Percentiles rank a stretch among this genome's conserved stretches.
Evolutionary conservation across 805 yeast species (phyloP).

Genomic region (Zygosaccharomyces gambellarensis): DNA sequence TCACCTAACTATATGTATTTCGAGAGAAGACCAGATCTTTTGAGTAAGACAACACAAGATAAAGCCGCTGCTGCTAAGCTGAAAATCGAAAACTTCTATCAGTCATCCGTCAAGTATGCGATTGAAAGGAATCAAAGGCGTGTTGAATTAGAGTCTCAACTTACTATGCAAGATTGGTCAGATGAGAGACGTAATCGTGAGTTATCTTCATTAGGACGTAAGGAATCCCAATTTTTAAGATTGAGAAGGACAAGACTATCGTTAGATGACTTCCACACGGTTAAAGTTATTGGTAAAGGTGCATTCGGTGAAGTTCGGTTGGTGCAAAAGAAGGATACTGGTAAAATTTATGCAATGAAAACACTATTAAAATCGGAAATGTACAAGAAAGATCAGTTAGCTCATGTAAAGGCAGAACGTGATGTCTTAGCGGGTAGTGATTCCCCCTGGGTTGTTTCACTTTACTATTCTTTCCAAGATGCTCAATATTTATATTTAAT

Average conservation of each 20-base stretch:
- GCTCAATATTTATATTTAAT: conserved; percentile 73
- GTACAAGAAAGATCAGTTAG: conserved; percentile 90
- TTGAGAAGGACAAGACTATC: conserved; percentile 78
- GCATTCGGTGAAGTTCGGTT: conserved; percentile 96
- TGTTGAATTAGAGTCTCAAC: conserved; percentile 70
- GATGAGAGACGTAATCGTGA: conserved; percentile 85
- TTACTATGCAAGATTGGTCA: conserved; percentile 64
- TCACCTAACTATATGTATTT: conserved; percentile 56
- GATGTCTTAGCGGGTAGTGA: conserved; percentile 90
- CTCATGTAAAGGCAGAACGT: conserved; percentile 93
- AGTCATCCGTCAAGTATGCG: conserved; percentile 82
- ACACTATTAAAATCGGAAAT: conserved; percentile 85
- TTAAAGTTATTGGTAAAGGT: conserved; percentile 90
- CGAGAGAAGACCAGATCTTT: conserved; percentile 75
- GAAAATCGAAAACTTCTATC: conserved; percentile 78
- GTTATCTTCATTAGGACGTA: conserved; percentile 74
- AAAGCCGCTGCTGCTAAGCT: conserved; percentile 79
- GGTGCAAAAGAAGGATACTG: conserved; percentile 89
- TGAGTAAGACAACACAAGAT: conserved; percentile 73
- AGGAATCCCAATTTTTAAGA: conserved; percentile 81
- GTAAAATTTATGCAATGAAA: conserved; percentile 90
- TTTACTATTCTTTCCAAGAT: conserved; percentile 72
- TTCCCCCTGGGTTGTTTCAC: conserved; percentile 86
- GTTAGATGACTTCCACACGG: conserved; percentile 80
- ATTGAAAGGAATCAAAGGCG: conserved; percentile 94